Base-by-base conservation (phyloP, 2,329 filamentous ascomycete species). In the Fusarium sp. region DNA sequence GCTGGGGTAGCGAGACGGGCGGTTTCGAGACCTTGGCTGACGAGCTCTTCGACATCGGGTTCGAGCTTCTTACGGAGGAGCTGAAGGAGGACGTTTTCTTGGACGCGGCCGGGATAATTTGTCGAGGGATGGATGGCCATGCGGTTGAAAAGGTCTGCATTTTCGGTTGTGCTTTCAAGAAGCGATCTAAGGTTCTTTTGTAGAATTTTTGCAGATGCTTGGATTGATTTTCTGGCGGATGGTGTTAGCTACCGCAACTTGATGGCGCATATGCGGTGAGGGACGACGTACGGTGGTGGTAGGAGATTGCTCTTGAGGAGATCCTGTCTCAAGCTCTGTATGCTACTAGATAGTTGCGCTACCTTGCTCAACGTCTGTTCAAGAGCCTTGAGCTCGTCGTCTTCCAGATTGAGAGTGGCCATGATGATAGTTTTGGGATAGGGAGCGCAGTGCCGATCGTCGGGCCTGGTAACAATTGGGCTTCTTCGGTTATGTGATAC, bases 11-110 rank as follows among this genome's bases (percentile, higher is more conserved):
- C 78, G 27, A 77, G 71, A 18, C 74, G 76, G 15, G 83, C 83
- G 29, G 83, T 82, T 62, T 83, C 83, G 38, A 88, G 86, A 2
- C 90, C 91, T 54, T 89, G 83, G 24, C 89, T 87, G 27, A 95
- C 89, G 81, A 91, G 90, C 60, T 90, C 89, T 77, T 95, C 92
- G 20, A 94, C 90, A 25, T 88, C 86, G 0, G 93, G 92, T 72
- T 96, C 93, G 51, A 94, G 86, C 78, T 96, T 96, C 81, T 96
- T 97, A 42, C 93, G 90, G 32, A 97, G 83, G 4, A 97, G 84
- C 73, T 91, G 88, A 27, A 88, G 85, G 2, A 95, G 85, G 6
- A 93, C 84, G 51, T 79, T 81, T 78, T 92, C 89, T 63, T 93
- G 89, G 8, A 87, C 90, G 73, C 87, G 90, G 40, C 89, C 91